Conservation (phyloP, 768 basidiomycete species). For the Lactarius vividus region DNA sequence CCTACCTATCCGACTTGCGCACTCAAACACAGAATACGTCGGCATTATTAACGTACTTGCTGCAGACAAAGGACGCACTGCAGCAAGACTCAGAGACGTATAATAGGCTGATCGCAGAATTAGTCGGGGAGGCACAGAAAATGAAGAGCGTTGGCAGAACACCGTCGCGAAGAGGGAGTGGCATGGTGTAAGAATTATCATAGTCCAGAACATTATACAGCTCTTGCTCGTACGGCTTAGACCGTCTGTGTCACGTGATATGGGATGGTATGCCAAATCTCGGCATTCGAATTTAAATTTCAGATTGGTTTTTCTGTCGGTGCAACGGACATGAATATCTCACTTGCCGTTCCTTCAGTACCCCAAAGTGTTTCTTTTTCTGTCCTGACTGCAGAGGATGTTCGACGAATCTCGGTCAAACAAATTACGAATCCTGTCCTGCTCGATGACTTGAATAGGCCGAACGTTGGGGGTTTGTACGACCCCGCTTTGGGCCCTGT, state of each 20-base stretch:
- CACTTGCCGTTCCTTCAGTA: slow-evolving; percentile 82
- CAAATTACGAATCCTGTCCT: slow-evolving; percentile 92
- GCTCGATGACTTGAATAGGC: slow-evolving; percentile 90
- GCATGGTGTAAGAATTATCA: slow-evolving; percentile 1
- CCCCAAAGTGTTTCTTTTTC: slow-evolving; percentile 89
- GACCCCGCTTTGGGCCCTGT: slow-evolving; percentile 94
- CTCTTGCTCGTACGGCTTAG: no score
- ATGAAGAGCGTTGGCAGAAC: slow-evolving; percentile 60
- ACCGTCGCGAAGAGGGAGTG: slow-evolving; percentile 44
- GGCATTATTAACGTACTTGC: slow-evolving; percentile 69
- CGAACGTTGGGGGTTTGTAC: slow-evolving; percentile 89
- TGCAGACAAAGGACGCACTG: slow-evolving; percentile 76
- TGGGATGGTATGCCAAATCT: not conserved
- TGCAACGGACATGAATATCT: slow-evolving; percentile 84
- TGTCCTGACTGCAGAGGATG: slow-evolving; percentile 83
- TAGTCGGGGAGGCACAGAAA: slow-evolving; percentile 91
- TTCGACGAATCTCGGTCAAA: slow-evolving; percentile 94
- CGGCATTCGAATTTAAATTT: not conserved
- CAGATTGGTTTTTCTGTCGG: not conserved
- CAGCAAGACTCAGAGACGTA: slow-evolving; percentile 89
- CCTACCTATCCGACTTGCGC: slow-evolving; percentile 64
- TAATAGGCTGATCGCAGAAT: slow-evolving; percentile 85
- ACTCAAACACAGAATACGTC: slow-evolving; percentile 74
- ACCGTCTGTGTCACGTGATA: not conserved
- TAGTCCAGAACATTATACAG: not conserved